Conservation (phyloP, 2,329 filamentous ascomycete genomes). For the Hyphodiscus sp. region DNA sequence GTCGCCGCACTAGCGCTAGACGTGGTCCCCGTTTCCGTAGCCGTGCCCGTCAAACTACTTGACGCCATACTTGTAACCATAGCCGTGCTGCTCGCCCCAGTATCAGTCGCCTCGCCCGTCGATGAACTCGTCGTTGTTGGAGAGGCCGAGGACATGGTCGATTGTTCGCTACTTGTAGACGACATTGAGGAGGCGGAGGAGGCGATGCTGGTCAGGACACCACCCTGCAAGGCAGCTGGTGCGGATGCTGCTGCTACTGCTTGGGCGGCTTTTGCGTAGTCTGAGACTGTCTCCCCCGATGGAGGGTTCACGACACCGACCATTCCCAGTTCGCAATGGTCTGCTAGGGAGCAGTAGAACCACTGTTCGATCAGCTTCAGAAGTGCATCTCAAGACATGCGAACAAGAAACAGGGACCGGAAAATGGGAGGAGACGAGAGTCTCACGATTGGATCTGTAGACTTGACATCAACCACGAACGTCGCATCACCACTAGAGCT, state of each 20-base stretch:
- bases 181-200: constrained; percentile 11
- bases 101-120: background rate
- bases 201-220: constrained; percentile 6
- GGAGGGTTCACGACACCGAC: constrained; percentile 36
- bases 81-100: background rate
- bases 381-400: background rate
- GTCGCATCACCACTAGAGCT: constrained; percentile 12
- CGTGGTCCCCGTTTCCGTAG: background rate
- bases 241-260: constrained; percentile 1
- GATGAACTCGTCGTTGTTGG: background rate
- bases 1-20: background rate
- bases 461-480: constrained; percentile 27
- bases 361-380: constrained; percentile 18
- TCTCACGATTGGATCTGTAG: constrained; percentile 31
- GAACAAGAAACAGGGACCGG: background rate
- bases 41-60: background rate
- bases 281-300: constrained; percentile 4
- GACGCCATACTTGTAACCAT: background rate
- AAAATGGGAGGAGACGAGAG: background rate
- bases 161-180: background rate
- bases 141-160: background rate
- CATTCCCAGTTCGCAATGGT: constrained; percentile 39
- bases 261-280: constrained; percentile 9
- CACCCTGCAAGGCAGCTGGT: constrained; percentile 10
- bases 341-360: constrained; percentile 35